Percentiles rank a stretch among this genome's conserved stretches.
Conservation (phyloP, 2,329 filamentous ascomycete genomes). For the Lomentospora prolificans region DNA sequence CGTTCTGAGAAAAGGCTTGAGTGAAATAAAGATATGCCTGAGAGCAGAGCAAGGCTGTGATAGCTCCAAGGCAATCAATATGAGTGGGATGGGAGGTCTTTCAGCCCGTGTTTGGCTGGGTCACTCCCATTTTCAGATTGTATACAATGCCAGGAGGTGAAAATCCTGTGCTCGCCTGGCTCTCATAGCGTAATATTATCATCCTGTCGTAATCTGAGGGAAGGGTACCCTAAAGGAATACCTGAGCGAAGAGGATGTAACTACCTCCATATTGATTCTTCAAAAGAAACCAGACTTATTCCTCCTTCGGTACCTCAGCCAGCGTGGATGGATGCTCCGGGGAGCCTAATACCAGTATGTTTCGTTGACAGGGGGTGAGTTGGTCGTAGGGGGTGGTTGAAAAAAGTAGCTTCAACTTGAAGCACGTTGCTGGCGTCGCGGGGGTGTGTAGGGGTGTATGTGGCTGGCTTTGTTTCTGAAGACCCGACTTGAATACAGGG, state of each 20-base stretch:
- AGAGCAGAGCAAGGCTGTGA: too few relatives aligned
- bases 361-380: background rate
- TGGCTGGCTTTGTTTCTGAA: too few relatives aligned
- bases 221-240: background rate
- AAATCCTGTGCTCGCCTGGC: background rate
- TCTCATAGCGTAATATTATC: background rate
- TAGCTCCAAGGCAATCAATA: too few relatives aligned
- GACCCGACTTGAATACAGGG: background rate
- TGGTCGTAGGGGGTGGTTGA: background rate
- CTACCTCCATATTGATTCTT: background rate
- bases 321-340: background rate
- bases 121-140: background rate
- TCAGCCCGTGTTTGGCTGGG: background rate
- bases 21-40: too few relatives aligned
- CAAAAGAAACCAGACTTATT: background rate
- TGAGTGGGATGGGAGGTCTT: background rate
- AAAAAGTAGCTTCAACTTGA: too few relatives aligned
- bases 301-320: background rate
- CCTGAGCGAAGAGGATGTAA: background rate
- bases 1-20: too few relatives aligned
- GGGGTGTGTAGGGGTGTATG: too few relatives aligned
- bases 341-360: background rate
- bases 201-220: background rate
- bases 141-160: background rate
- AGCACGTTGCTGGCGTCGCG: too few relatives aligned